phyloP scores from a whole-genome alignment of 2,329 filamentous ascomycete species.

The Metarhizium sp. region DNA sequence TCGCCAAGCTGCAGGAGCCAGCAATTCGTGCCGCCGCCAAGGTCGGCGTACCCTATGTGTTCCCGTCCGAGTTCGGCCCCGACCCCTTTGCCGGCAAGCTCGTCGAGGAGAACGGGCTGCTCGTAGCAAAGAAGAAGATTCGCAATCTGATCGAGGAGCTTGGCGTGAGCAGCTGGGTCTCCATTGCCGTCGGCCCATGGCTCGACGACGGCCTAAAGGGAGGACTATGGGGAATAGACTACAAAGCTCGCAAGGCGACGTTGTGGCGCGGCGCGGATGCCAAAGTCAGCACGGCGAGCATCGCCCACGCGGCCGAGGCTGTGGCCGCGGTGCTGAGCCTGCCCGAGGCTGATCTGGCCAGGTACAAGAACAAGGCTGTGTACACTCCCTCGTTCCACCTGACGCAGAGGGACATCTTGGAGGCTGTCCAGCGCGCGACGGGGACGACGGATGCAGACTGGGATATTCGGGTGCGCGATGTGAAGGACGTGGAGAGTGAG shows the following conservation, averaged over 20 bases:
- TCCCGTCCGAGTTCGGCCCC: conserved; percentile 23
- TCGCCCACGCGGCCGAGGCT: conserved; percentile 23
- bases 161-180: conserved; percentile 21
- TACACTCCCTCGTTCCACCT: conserved; percentile 24
- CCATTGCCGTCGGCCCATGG: conserved; percentile 23
- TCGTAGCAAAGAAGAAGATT: conserved; percentile 15
- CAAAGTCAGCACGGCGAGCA: conserved; percentile 19
- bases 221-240: conserved; percentile 22
- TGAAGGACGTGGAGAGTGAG: conserved; percentile 6
- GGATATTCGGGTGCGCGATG: conserved; percentile 7
- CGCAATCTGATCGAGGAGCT: conserved; percentile 19
- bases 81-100: conserved; percentile 16
- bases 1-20: conserved; percentile 13
- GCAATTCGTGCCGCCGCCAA: conserved; percentile 23
- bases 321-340: conserved; percentile 24
- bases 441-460: conserved; percentile 18
- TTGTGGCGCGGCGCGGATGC: conserved; percentile 21
- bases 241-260: conserved; percentile 17
- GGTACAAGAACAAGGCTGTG: conserved; percentile 20
- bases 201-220: conserved; percentile 19
- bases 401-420: conserved; percentile 19
- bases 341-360: conserved; percentile 19
- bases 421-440: conserved; percentile 19
- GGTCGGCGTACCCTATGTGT: conserved; percentile 19
- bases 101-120: conserved; percentile 13